These are phyloP conservation scores for Helotiales sp. DNA, from an alignment of 2,329 filamentous ascomycete genomes.

Conservation along the genomic window DNA sequence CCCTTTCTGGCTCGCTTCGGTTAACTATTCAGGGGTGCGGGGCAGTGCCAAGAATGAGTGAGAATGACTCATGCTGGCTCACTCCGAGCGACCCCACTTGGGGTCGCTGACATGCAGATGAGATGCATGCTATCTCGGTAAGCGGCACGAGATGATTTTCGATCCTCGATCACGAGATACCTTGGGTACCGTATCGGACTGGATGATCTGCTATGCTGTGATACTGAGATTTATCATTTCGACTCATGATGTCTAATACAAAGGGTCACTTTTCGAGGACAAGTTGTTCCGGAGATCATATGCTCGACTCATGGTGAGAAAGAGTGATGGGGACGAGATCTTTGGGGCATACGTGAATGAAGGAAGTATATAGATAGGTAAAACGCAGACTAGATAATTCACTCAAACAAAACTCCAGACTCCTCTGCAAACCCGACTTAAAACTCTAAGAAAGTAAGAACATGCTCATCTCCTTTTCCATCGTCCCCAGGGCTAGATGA, in stretches of 20 bases:
- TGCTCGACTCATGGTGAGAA: conserved; percentile 9
- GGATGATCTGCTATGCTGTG: too few relatives aligned
- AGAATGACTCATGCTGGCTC: conserved; percentile 19
- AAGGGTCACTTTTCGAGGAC: too few relatives aligned
- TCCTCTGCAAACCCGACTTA: neutral
- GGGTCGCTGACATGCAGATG: neutral
- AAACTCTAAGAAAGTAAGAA: neutral
- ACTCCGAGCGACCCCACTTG: conserved; percentile 1
- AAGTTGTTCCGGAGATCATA: too few relatives aligned
- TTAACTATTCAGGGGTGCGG: neutral
- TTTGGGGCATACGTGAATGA: neutral
- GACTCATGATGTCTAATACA: too few relatives aligned
- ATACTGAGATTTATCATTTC: too few relatives aligned
- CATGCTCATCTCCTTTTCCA: neutral
- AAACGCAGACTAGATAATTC: neutral
- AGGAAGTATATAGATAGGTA: neutral
- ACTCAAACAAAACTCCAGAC: neutral
- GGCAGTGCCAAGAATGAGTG: neutral
- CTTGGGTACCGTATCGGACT: too few relatives aligned
- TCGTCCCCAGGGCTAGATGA: conserved; percentile 4
- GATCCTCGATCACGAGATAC: too few relatives aligned
- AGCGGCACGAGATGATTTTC: neutral
- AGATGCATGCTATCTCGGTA: too few relatives aligned
- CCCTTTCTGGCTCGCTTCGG: neutral
- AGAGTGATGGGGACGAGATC: neutral